Conservation (phyloP, 2,329 filamentous ascomycete genomes). For the Cladorrhinum sp. region DNA sequence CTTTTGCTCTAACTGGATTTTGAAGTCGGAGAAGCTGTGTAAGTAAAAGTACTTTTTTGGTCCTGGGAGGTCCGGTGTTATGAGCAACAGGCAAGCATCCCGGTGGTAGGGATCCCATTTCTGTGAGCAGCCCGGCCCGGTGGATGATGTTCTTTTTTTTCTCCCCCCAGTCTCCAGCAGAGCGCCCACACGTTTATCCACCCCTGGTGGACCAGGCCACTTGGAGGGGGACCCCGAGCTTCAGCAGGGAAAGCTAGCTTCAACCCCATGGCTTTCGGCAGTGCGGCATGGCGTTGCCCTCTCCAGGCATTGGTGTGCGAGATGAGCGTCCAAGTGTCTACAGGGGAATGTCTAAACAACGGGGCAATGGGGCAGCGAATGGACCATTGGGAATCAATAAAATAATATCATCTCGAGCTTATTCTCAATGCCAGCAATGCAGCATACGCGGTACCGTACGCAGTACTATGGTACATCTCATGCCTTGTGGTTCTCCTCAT, state of each 20-base stretch:
- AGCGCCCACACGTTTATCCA: constrained; percentile 21
- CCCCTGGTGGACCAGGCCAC: constrained; percentile 15
- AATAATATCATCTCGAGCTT: not conserved
- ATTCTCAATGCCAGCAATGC: not conserved
- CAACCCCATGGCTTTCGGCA: constrained; percentile 27
- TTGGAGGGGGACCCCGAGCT: constrained; percentile 8
- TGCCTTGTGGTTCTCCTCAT: not conserved
- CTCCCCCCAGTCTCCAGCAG: constrained; percentile 14
- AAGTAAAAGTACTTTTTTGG: constrained; percentile 3
- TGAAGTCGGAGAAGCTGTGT: constrained; percentile 3
- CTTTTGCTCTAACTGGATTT: not conserved
- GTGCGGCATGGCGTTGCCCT: constrained; percentile 28
- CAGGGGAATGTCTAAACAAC: not conserved
- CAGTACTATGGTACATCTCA: not conserved
- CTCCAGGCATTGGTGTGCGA: constrained; percentile 19
- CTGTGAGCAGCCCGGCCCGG: constrained; percentile 23
- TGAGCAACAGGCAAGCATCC: not conserved
- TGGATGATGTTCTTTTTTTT: constrained; percentile 19
- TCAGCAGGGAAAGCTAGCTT: constrained; percentile 16
- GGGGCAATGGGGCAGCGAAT: not conserved
- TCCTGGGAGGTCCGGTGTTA: not conserved
- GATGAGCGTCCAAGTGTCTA: constrained; percentile 5
- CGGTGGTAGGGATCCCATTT: constrained; percentile 8
- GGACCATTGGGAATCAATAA: not conserved
- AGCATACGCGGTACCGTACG: too few species aligned